Evolutionary conservation across 2,329 filamentous ascomycete genomes (phyloP), one percentile per base, ranked within the genome.

Genomic region (Elsinoe australis): DNA sequence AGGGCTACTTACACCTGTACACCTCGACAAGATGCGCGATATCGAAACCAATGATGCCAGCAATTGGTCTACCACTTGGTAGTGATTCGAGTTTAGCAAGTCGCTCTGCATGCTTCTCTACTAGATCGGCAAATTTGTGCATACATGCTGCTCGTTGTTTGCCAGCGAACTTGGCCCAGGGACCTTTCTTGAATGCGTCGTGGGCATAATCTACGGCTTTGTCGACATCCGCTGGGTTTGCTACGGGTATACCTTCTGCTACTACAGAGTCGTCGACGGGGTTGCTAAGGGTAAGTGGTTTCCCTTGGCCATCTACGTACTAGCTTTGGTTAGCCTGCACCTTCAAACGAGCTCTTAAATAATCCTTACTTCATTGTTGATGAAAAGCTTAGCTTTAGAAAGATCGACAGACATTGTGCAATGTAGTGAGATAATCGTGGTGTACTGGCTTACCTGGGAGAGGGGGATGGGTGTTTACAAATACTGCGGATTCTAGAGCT

Each of bases 201-300:
- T 81, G 76, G 29, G 85, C 85, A 2, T 84, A 81, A 22, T 73
- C 68, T 14, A 88, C 84, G 10, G 85, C 85, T 7, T 65, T 67
- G 62, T 88, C 80, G 47, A 87, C 76, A 64, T 88, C 84, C 15
- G 78, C 72, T 1, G 71, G 65, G 12, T 46, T 28, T n/a, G 53
- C 53, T 18, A 57, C 52, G 28, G 58, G 55, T 14, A 77, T 67
- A 34, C 74, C 67, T 50, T 73, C 63, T n/a, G 71, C 67, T 1
- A 78, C 66, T 7, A 75, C 56, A 2, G 68, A 67, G 46, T 68
- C 69, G 55, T 76, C 68, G 42, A 66, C 70, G 7, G 75, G 74
- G 53, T 71, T 75, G 61, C 65, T 60, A 3, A 75, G 59, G n/a
- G 67, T 62, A 29, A 76, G 64, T 45, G 70, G 75, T 56, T 71